Percentiles rank a stretch among this genome's conserved stretches.
These are phyloP conservation scores for Podaxis carcinomalis DNA, from an alignment of 768 basidiomycete genomes.

Conservation along the genomic window DNA sequence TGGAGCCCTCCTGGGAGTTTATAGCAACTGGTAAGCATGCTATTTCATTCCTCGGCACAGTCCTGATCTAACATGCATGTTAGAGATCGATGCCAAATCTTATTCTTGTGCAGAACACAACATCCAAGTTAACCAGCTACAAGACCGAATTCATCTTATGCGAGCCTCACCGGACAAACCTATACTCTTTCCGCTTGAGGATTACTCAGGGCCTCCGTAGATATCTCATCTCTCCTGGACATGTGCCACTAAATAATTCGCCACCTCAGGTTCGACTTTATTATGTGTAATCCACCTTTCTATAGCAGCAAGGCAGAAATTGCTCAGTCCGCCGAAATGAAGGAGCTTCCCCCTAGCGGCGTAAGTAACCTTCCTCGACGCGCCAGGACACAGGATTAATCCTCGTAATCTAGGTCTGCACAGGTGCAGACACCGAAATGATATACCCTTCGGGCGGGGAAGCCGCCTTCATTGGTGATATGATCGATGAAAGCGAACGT, in stretches of 20 bases:
- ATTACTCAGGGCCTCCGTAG: conserved; percentile 14
- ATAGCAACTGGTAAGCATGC: conserved; percentile 59
- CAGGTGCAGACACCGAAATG: conserved; percentile 85
- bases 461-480: conserved; percentile 64
- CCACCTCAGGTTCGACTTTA: conserved; percentile 57
- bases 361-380: conserved; percentile 35
- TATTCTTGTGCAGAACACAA: conserved; percentile 52
- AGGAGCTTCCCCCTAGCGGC: conserved; percentile 64
- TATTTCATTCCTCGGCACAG: neutral
- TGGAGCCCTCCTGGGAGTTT: conserved; percentile 53
- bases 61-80: neutral
- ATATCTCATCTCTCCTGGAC: neutral
- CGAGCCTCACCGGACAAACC: conserved; percentile 29
- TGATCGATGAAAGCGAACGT: conserved; percentile 70
- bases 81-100: conserved; percentile 73
- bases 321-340: conserved; percentile 48
- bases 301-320: conserved; percentile 77
- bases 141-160: conserved; percentile 45
- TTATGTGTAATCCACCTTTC: conserved; percentile 97
- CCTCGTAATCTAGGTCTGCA: conserved; percentile 60
- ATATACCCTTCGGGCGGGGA: conserved; percentile 84
- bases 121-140: conserved; percentile 51
- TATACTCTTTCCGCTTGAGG: conserved; percentile 43
- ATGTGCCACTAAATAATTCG: neutral
- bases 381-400: neutral